Base-by-base conservation (phyloP, 805 yeast species). In the Starmerella davenportii region DNA sequence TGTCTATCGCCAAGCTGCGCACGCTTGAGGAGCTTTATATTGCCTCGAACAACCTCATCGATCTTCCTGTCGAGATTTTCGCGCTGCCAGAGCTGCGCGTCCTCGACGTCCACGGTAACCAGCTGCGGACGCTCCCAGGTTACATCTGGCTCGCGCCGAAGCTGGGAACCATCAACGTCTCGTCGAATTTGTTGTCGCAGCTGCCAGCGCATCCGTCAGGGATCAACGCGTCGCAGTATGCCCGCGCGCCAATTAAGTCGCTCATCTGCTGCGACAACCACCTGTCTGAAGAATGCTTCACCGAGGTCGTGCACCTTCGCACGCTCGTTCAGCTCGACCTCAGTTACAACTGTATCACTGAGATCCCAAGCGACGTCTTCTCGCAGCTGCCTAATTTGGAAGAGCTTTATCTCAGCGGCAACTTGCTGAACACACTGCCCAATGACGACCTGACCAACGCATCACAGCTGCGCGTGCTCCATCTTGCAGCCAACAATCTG, bases 81-180 rank as follows among this genome's bases (percentile, higher is more conserved):
- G 51, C 64, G 14, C 63, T 85, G 40, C 57, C 63, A 3, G 66
- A 70, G 23, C 64, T 87, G 45, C 74, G 69, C 49, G 63, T 68
- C 34, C 62, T 87, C 40, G 95, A 87, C 55, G 59, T 82, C 32
- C 95, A 87, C 57, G 71, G 79, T 32, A 87, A 87, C 57, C 84
- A 84, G 51, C 63, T 87, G 47, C 75, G 80, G 46, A 54, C 61
- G 5, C 60, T 87, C 21, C 79, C 82, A 0, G 66, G 67, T 21
- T 77, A 72, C 17, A 65, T 79, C 25, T 79, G 85, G 78, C 60
- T 67, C 38, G 57, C 80, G 50, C 51, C 47, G 11, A 41, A 45
- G n/a, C 44, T 53, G 32, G 48, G 50, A 8, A 30, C 33, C 9
- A 40, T 55, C 23, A 52, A 55, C 40, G 41, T 55, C 9, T 48